These are phyloP conservation scores for Xerocomus potaroensis DNA, from an alignment of 768 basidiomycete species.

Conservation along the genomic window DNA sequence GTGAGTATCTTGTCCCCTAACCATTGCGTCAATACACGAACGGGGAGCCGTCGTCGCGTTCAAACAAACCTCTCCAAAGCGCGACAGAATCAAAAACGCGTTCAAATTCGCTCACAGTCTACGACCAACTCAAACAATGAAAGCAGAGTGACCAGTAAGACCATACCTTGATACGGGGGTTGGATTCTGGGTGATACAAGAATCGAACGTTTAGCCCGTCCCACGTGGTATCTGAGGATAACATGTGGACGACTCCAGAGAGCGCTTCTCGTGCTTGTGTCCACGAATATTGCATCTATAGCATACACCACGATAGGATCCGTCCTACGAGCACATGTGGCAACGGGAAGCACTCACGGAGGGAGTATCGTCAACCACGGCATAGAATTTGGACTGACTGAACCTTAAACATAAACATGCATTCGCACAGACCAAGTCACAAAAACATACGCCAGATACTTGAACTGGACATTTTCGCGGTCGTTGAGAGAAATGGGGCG, in stretches of 20 bases:
- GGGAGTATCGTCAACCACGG: constrained; percentile 20
- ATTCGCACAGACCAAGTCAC: neutral
- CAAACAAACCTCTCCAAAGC: constrained; percentile 15
- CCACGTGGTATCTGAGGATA: constrained; percentile 15
- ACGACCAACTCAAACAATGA: neutral
- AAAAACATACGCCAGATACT: constrained; percentile 15
- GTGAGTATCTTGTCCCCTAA: constrained; percentile 16
- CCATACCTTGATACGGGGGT: constrained; percentile 9
- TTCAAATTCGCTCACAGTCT: constrained; percentile 19
- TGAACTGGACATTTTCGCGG: constrained; percentile 16
- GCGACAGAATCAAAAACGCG: constrained; percentile 17
- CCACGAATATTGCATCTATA: constrained; percentile 23
- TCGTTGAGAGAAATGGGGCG: constrained; percentile 3
- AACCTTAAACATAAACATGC: constrained; percentile 1
- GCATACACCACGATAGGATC: neutral
- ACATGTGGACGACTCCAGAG: constrained; percentile 5
- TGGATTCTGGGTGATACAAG: constrained; percentile 7
- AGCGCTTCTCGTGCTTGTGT: constrained; percentile 19
- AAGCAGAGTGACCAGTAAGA: neutral
- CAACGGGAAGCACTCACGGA: constrained; percentile 9
- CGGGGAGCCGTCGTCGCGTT: neutral
- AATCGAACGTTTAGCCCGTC: constrained; percentile 18
- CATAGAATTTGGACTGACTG: constrained; percentile 20
- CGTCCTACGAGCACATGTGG: neutral
- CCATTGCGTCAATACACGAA: neutral